Percentiles rank a stretch among this genome's conserved stretches.
phyloP scores from a whole-genome alignment of 2,329 filamentous ascomycete genomes.

The Calycina marina region DNA sequence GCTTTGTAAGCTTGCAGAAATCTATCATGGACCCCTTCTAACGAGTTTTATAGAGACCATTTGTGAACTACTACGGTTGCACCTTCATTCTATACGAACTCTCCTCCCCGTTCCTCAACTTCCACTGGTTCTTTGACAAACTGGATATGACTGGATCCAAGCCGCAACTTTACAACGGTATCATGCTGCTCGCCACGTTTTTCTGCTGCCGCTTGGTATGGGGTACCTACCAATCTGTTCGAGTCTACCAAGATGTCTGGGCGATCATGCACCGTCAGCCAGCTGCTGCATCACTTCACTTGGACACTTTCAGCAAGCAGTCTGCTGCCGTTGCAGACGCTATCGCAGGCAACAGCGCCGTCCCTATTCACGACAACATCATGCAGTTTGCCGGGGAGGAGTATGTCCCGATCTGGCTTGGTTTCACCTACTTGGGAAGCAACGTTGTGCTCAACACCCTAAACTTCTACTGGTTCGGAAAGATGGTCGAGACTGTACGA shows the following conservation, averaged over 20 bases:
- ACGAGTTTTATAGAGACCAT: slow-evolving; percentile 46
- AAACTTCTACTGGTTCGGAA: slow-evolving; percentile 76
- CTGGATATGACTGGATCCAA: slow-evolving; percentile 62
- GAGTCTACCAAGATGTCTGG: slow-evolving; percentile 59
- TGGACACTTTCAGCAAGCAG: slow-evolving; percentile 21
- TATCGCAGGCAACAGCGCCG: slow-evolving; percentile 16
- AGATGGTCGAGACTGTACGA: slow-evolving; percentile 69
- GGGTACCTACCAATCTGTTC: slow-evolving; percentile 57
- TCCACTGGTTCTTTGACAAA: slow-evolving; percentile 91
- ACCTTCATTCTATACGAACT: slow-evolving; percentile 81
- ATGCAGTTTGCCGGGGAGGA: slow-evolving; percentile 36
- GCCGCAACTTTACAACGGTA: slow-evolving; percentile 64
- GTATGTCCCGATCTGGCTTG: slow-evolving; percentile 56
- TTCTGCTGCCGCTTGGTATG: slow-evolving; percentile 66
- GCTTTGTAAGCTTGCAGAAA: slow-evolving; percentile 48
- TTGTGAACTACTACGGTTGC: slow-evolving; percentile 69
- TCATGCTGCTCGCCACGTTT: slow-evolving; percentile 57
- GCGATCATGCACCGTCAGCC: slow-evolving; percentile 34
- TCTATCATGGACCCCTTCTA: neutral
- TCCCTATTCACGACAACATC: slow-evolving; percentile 22
- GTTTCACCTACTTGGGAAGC: slow-evolving; percentile 48
- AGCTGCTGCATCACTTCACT: slow-evolving; percentile 20
- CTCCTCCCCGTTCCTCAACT: slow-evolving; percentile 70
- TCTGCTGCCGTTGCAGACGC: slow-evolving; percentile 25
- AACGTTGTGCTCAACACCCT: slow-evolving; percentile 61